phyloP scores from a whole-genome alignment of 2,329 filamentous ascomycete species.

The Aspergillus versicolor region DNA sequence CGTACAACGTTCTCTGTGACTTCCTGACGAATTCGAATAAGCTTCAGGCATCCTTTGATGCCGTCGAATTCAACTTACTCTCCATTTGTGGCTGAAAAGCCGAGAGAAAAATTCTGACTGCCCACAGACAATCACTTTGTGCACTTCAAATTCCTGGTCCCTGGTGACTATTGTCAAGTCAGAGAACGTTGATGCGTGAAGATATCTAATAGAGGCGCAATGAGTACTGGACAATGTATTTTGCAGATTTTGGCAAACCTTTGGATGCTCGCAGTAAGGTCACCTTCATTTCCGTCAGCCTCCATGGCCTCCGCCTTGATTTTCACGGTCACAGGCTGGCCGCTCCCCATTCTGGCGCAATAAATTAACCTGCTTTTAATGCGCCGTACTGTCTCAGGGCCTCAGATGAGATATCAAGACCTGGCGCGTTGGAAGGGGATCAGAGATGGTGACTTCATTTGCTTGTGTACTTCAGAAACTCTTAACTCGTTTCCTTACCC shows the following conservation, averaged over 20 bases:
- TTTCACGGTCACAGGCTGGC: no score
- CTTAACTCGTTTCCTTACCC: no score
- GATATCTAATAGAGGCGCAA: neutral
- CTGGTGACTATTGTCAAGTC: conserved; percentile 14
- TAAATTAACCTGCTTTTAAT: no score
- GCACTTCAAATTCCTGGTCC: conserved; percentile 18
- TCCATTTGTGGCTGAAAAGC: conserved; percentile 1
- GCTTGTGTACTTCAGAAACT: no score
- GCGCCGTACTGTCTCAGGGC: no score
- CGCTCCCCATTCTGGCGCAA: no score
- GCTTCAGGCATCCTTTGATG: neutral
- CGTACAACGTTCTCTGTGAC: neutral
- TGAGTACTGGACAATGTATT: neutral
- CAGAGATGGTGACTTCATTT: no score
- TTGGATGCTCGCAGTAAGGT: conserved; percentile 1
- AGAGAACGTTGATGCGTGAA: conserved; percentile 11
- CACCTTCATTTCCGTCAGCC: neutral
- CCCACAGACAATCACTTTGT: conserved; percentile 18
- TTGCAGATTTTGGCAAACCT: neutral
- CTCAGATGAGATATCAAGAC: no score
- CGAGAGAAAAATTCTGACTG: conserved; percentile 18
- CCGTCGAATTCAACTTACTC: no score
- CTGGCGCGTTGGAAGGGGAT: no score
- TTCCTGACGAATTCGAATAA: neutral
- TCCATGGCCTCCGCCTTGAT: no score